Evolutionary conservation across 352 stramenopile genomes (phyloP), one percentile per base, ranked within the genome.

Genomic region (Stramenopiles sp.): DNA sequence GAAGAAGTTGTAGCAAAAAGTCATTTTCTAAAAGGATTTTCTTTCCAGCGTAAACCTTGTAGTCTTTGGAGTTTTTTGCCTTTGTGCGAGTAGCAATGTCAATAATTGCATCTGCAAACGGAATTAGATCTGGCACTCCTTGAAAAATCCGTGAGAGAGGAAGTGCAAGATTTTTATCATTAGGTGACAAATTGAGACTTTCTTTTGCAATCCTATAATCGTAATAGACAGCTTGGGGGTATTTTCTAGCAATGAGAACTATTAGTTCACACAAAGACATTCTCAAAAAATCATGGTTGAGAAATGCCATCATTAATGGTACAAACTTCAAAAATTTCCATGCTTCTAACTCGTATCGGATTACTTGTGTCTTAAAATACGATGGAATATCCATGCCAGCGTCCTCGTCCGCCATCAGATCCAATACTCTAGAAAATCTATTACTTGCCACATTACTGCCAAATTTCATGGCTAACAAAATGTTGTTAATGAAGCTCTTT

Each of bases 321-420:
- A 78, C 14, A 78, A 78, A 78, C 4, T 8, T 33, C 22, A 78
- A 78, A 78, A 78, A 78, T 78, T 78, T 78, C 71, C 71, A 78
- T 14, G 39, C 4, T 55, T 55, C 39, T 14, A 55, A 4, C 14
- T 55, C 4, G 14, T 55, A 55, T 55, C 14, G 4, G 4, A 14
- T 55, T 55, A 14, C 39, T 55, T 55, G 39, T 14, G 39, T 14
- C 39, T 4, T 14, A 14, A 55, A 55, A 55, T 55, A 55, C 39
- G 39, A 55, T 4, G 4, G 14, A 55, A 55, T 55, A 14, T 55
- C 14, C 39, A 55, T 55, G 14, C 14, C 14, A 14, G 4, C 14
- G 14, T 55, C 39, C 14, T 4, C 4, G 14, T 55, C 4, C 14
- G 39, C 39, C 39, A 55, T 55, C 14, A 55, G 14, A 14, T 14